Conservation (phyloP, 495 filamentous ascomycete species). For the Extremus antarcticus region DNA sequence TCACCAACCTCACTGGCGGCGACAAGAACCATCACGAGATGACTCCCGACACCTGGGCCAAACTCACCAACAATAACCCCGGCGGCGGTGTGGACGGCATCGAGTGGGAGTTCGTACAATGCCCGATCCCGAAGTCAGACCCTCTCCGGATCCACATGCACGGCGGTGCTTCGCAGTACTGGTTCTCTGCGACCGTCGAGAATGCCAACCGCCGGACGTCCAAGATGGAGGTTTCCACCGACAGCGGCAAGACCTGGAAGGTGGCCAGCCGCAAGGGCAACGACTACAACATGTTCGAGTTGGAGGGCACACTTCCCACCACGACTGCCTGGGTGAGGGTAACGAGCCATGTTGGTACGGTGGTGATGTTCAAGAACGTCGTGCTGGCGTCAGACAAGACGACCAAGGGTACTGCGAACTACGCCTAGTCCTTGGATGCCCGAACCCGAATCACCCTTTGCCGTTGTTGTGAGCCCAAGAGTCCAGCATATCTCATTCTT, state of each 20-base stretch:
- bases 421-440: too few relatives aligned
- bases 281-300: not conserved
- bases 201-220: not conserved
- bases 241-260: conserved; percentile 1
- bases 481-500: too few relatives aligned
- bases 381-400: too few relatives aligned
- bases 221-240: not conserved
- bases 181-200: conserved; percentile 1
- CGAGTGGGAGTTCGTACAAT: conserved; percentile 3
- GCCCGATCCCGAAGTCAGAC: not conserved
- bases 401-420: too few relatives aligned
- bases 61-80: conserved; percentile 2
- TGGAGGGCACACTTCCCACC: not conserved
- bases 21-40: conserved; percentile 4
- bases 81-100: conserved; percentile 1
- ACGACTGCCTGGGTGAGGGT: not conserved
- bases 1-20: conserved; percentile 1
- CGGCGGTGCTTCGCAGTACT: conserved; percentile 2
- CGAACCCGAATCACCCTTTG: too few relatives aligned
- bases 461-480: too few relatives aligned
- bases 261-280: not conserved
- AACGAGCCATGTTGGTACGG: not conserved
- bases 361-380: too few relatives aligned
- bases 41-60: conserved; percentile 3
- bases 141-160: conserved; percentile 1